These are phyloP conservation scores for Rhodomyrtus psidioides DNA, from an alignment of 441 rosid species.

Conservation along the genomic window DNA sequence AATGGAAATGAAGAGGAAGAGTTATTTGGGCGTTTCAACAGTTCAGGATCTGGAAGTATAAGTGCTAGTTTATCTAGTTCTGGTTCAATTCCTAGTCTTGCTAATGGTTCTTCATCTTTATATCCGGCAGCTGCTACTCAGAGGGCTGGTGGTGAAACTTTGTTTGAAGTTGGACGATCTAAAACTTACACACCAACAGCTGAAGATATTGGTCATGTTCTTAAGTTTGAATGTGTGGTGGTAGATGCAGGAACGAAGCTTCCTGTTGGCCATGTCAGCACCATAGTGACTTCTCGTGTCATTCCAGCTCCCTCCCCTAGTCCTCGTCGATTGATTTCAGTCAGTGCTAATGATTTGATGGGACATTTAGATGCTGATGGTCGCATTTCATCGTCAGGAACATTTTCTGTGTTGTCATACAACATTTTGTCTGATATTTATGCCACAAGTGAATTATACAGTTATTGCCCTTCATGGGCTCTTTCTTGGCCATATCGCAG, in stretches of 20 bases:
- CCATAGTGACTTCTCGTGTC: slow-evolving; percentile 30
- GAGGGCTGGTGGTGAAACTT: slow-evolving; percentile 19
- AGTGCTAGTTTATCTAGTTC: slow-evolving; percentile 16
- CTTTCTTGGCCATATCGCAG: slow-evolving; percentile 44
- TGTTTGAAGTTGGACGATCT: slow-evolving; percentile 40
- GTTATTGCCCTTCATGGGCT: slow-evolving; percentile 47
- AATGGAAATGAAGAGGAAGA: slow-evolving; percentile 17
- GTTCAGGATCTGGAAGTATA: slow-evolving; percentile 16
- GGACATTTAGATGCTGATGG: slow-evolving; percentile 21
- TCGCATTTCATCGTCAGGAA: slow-evolving; percentile 17
- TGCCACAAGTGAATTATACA: slow-evolving; percentile 20
- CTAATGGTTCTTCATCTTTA: slow-evolving; percentile 16
- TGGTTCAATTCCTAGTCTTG: slow-evolving; percentile 22
- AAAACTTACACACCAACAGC: slow-evolving; percentile 35
- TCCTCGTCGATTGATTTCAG: slow-evolving; percentile 33
- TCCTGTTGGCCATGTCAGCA: slow-evolving; percentile 9
- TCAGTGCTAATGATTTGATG: slow-evolving; percentile 11
- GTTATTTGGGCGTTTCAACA: slow-evolving; percentile 9
- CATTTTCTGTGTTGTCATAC: slow-evolving; percentile 44
- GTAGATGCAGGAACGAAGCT: slow-evolving; percentile 22
- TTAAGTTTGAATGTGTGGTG: slow-evolving; percentile 40
- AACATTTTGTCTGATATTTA: slow-evolving; percentile 36
- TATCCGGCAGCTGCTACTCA: slow-evolving; percentile 10
- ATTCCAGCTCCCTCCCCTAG: slow-evolving; percentile 35
- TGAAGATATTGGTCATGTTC: slow-evolving; percentile 28